Conservation (phyloP, 306 rosid species). For the Prunus mongolica region DNA sequence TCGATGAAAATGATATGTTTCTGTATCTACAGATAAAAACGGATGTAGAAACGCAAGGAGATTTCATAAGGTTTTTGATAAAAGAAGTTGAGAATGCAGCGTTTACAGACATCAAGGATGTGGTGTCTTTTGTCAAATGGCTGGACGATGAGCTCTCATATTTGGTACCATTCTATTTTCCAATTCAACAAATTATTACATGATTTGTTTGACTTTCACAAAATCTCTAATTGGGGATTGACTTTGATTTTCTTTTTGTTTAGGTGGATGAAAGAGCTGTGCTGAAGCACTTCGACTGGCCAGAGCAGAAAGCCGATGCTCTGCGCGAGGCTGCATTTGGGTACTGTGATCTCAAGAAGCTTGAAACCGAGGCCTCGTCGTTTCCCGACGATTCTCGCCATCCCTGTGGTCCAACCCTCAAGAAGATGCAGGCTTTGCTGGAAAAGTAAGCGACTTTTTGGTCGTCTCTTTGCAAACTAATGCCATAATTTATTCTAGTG, state of each 20-base stretch:
- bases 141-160: slow-evolving; percentile 94
- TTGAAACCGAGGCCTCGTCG: slow-evolving; percentile 72
- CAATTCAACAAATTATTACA: background rate
- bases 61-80: slow-evolving; percentile 79
- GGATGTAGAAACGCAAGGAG: slow-evolving; percentile 96
- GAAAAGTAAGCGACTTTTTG: slow-evolving; percentile 55
- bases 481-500: background rate
- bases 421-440: slow-evolving; percentile 87
- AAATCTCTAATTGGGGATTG: background rate
- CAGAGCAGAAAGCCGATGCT: slow-evolving; percentile 94
- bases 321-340: slow-evolving; percentile 97
- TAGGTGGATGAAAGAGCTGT: slow-evolving; percentile 99
- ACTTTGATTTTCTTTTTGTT: background rate
- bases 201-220: too few relatives aligned
- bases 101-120: slow-evolving; percentile 74
- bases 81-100: slow-evolving; percentile 91
- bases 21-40: slow-evolving; percentile 69
- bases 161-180: slow-evolving; percentile 47
- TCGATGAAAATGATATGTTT: background rate
- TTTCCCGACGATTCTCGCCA: slow-evolving; percentile 81
- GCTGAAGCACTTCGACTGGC: slow-evolving; percentile 95
- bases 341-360: slow-evolving; percentile 86
- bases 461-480: background rate
- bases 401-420: slow-evolving; percentile 75
- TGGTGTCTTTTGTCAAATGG: slow-evolving; percentile 97